These are phyloP conservation scores for Aspergillus fijiensis DNA, from an alignment of 2,329 filamentous ascomycete species.

Conservation along the genomic window DNA sequence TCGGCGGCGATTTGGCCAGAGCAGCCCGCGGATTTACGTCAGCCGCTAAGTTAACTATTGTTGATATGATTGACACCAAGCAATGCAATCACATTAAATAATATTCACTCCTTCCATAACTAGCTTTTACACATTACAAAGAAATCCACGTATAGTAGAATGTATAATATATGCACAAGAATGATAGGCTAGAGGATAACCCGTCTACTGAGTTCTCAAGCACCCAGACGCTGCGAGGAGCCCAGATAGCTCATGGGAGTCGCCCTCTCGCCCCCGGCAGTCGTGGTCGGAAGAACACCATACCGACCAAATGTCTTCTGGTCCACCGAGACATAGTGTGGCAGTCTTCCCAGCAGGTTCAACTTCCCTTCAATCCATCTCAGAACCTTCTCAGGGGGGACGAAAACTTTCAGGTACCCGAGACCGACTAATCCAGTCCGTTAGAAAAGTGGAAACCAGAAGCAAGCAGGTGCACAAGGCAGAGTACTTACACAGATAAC, in stretches of 20 bases:
- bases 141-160: conserved; percentile 10
- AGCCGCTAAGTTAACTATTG: conserved; percentile 15
- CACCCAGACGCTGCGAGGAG: conserved; percentile 65
- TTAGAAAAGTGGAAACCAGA: conserved; percentile 1
- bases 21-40: conserved; percentile 32
- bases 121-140: conserved; percentile 12
- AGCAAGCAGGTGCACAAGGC: not conserved
- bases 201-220: conserved; percentile 48
- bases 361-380: conserved; percentile 87
- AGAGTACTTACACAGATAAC: conserved; percentile 72
- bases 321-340: conserved; percentile 91
- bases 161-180: conserved; percentile 35
- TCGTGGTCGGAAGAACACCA: conserved; percentile 72
- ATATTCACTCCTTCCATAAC: conserved; percentile 11
- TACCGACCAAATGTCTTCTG: conserved; percentile 95
- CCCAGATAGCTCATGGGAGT: conserved; percentile 62
- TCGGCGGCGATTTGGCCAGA: not conserved
- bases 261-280: conserved; percentile 31
- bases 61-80: too few species aligned
- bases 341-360: conserved; percentile 77
- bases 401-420: conserved; percentile 84
- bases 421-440: conserved; percentile 62
- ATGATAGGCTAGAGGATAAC: conserved; percentile 12
- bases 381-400: conserved; percentile 83
- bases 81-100: not conserved